Conservation (phyloP, 2,329 filamentous ascomycete species). For the Thermoascus crustaceus region DNA sequence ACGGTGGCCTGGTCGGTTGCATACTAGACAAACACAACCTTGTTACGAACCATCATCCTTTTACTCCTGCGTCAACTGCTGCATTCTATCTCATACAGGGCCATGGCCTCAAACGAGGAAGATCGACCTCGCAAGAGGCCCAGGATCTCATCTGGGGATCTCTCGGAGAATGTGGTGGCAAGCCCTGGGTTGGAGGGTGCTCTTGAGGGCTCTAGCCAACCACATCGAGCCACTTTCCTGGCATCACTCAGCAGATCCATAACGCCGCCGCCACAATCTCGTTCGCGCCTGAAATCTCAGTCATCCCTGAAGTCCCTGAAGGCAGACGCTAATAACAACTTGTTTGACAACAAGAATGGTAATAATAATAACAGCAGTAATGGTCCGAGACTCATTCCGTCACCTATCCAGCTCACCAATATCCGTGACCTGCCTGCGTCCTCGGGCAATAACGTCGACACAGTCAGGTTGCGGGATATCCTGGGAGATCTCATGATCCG, state of each 20-base stretch:
- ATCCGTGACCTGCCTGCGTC: constrained; percentile 55
- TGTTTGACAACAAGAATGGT: neutral
- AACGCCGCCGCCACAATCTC: constrained; percentile 16
- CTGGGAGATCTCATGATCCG: constrained; percentile 66
- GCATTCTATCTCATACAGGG: neutral
- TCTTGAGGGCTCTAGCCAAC: neutral
- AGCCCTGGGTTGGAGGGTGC: neutral
- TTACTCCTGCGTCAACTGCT: neutral
- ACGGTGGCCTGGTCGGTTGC: neutral
- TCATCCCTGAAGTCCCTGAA: neutral
- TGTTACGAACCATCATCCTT: neutral
- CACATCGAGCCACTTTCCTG: constrained; percentile 12
- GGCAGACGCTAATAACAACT: neutral
- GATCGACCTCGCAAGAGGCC: neutral
- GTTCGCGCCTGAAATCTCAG: neutral
- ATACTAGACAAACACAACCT: no score
- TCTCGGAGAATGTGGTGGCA: neutral
- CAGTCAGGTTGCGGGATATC: constrained; percentile 58
- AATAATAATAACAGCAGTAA: neutral
- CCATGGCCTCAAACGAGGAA: neutral
- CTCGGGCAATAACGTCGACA: constrained; percentile 53
- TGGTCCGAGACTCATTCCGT: constrained; percentile 34
- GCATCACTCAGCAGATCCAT: constrained; percentile 24
- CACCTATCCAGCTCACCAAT: constrained; percentile 64
- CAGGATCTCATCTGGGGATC: neutral